Evolutionary conservation across 2,329 filamentous ascomycete genomes (phyloP).

Genomic region (Westerdykella sp.): DNA sequence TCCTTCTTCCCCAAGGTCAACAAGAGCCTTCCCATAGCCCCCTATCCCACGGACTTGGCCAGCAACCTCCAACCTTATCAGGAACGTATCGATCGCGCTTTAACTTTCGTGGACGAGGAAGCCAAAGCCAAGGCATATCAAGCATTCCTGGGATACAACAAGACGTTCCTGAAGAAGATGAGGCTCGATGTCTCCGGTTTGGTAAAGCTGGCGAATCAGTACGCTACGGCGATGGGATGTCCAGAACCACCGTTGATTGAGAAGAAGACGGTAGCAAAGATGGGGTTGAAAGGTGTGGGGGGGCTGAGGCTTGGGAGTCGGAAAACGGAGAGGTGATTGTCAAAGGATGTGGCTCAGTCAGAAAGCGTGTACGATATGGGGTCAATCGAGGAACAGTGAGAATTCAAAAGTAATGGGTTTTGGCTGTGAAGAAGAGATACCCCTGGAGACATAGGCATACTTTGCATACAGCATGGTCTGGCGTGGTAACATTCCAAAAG

Average conservation of each 20-base stretch:
- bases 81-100: slow-evolving; percentile 26
- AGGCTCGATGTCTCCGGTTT: slow-evolving; percentile 35
- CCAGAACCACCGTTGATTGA: slow-evolving; percentile 43
- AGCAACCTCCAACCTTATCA: slow-evolving; percentile 29
- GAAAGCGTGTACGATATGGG: neutral
- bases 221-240: slow-evolving; percentile 40
- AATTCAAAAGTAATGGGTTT: too few species aligned
- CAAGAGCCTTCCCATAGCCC: slow-evolving; percentile 46
- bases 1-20: slow-evolving; percentile 48
- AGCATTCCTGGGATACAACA: slow-evolving; percentile 45
- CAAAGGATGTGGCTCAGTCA: neutral
- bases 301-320: slow-evolving; percentile 33
- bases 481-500: too few species aligned
- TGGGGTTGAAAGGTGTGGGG: slow-evolving; percentile 43
- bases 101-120: slow-evolving; percentile 35
- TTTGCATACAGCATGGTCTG: too few species aligned
- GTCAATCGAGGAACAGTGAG: neutral
- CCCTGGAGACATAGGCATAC: too few species aligned
- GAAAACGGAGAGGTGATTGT: neutral
- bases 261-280: slow-evolving; percentile 42
- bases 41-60: slow-evolving; percentile 42
- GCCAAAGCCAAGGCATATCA: slow-evolving; percentile 43
- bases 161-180: slow-evolving; percentile 41
- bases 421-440: too few species aligned
- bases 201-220: slow-evolving; percentile 41